These are phyloP conservation scores for Picea sitchensis DNA, from an alignment of 75 land plant species.

Conservation along the genomic window DNA sequence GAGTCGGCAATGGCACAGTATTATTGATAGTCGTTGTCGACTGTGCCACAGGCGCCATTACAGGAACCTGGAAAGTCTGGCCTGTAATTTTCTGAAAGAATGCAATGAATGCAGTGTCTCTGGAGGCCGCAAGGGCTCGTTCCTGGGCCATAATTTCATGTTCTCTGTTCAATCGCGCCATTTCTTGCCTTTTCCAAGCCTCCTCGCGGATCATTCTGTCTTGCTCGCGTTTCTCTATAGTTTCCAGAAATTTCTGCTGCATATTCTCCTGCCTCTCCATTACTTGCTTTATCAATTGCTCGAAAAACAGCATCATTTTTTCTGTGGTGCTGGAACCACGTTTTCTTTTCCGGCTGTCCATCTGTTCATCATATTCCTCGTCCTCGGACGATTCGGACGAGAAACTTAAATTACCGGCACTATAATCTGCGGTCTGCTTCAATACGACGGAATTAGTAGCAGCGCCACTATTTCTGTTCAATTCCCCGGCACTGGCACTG, in stretches of 20 bases:
- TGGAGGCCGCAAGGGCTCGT: constrained; percentile 59
- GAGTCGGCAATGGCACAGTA: neutral
- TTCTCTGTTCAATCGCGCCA: constrained; percentile 63
- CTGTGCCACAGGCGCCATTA: constrained; percentile 8
- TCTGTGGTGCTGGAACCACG: constrained; percentile 13
- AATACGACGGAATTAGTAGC: constrained; percentile 2
- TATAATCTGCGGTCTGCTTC: constrained; percentile 2
- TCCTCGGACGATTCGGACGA: constrained; percentile 16
- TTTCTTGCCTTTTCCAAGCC: constrained; percentile 77
- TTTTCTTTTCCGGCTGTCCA: constrained; percentile 19
- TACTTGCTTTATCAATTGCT: constrained; percentile 66
- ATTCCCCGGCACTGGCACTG: neutral
- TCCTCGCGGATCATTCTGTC: constrained; percentile 71
- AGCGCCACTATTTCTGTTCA: neutral
- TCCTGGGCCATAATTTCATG: constrained; percentile 66
- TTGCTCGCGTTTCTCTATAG: constrained; percentile 73
- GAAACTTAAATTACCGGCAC: constrained; percentile 2
- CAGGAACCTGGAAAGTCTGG: constrained; percentile 39
- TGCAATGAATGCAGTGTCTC: constrained; percentile 67
- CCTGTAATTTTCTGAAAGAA: constrained; percentile 72
- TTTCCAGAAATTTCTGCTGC: constrained; percentile 70
- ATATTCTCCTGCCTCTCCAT: constrained; percentile 67
- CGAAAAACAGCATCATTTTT: constrained; percentile 68
- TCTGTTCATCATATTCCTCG: constrained; percentile 16
- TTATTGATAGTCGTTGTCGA: constrained; percentile 4